A percentile compares a stretch with the other conserved stretches of the same genome.
These are phyloP conservation scores for Pyrenula aspistea DNA, from an alignment of 495 filamentous ascomycete species.

Conservation along the genomic window DNA sequence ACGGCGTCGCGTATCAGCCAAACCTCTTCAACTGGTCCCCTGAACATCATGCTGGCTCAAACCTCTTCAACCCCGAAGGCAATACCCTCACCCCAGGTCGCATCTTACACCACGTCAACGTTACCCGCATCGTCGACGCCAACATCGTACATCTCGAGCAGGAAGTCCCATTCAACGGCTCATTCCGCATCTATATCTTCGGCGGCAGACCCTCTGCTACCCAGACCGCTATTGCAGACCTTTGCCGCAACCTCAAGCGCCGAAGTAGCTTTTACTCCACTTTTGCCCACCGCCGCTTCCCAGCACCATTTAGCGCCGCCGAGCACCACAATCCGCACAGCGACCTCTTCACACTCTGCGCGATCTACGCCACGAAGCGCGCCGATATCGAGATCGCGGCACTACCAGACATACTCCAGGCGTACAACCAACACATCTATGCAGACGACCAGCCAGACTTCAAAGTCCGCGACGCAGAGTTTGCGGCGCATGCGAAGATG, in stretches of 20 bases:
- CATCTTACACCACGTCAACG: conserved; percentile 60
- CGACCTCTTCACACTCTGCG: conserved; percentile 64
- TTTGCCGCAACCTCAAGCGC: conserved; percentile 50
- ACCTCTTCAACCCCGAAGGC: conserved; percentile 49
- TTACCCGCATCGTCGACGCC: conserved; percentile 73
- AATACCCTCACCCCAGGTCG: conserved; percentile 55
- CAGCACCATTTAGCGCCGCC: conserved; percentile 55
- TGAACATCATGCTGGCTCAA: conserved; percentile 53
- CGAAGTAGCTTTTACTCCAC: conserved; percentile 56
- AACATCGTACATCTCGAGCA: conserved; percentile 83
- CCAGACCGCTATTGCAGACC: conserved; percentile 50
- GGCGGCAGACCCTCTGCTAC: conserved; percentile 53
- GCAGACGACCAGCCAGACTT: conserved; percentile 73
- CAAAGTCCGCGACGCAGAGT: conserved; percentile 52
- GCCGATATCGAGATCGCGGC: conserved; percentile 50
- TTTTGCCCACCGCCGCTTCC: conserved; percentile 33
- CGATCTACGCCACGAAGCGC: conserved; percentile 55
- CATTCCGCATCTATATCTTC: conserved; percentile 78
- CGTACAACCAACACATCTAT: conserved; percentile 76
- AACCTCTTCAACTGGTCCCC: conserved; percentile 61
- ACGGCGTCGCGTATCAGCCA: conserved; percentile 48
- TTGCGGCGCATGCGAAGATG: conserved; percentile 77
- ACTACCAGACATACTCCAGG: conserved; percentile 53
- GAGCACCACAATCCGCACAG: conserved; percentile 76
- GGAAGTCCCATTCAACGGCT: conserved; percentile 74